phyloP scores from a whole-genome alignment of 352 stramenopile species.

The Achlya hypogyna region DNA sequence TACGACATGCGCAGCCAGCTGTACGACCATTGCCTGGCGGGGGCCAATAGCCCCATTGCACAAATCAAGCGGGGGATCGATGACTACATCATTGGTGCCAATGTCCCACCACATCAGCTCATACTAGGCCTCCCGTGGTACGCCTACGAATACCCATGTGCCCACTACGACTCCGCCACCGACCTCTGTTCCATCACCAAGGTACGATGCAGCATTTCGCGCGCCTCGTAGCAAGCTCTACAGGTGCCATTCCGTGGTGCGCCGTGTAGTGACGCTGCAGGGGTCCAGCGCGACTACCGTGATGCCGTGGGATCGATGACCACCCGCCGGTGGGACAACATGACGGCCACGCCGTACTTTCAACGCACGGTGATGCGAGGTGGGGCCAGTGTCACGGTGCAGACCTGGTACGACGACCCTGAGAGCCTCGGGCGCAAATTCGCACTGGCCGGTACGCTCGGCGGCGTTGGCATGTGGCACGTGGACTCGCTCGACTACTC shows the following conservation, averaged over 20 bases:
- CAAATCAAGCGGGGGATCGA: conserved; percentile 64
- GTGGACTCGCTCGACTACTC: conserved; percentile 63
- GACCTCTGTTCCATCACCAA: conserved; percentile 27
- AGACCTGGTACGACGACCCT: conserved; percentile 73
- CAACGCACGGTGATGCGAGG: conserved; percentile 19
- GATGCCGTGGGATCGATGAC: conserved; percentile 30
- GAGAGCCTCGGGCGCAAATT: conserved; percentile 52
- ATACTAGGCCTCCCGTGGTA: conserved; percentile 89
- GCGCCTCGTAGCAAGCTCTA: conserved; percentile 11
- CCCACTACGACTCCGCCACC: not conserved
- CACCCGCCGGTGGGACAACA: conserved; percentile 38
- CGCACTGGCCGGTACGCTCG: conserved; percentile 40
- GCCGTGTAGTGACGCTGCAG: conserved; percentile 67
- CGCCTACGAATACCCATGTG: conserved; percentile 80
- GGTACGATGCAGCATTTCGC: conserved; percentile 12
- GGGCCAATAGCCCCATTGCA: conserved; percentile 71
- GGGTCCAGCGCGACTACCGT: conserved; percentile 50
- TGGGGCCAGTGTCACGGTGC: conserved; percentile 21
- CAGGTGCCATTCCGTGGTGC: conserved; percentile 55
- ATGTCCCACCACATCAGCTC: conserved; percentile 58
- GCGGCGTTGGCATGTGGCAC: conserved; percentile 77
- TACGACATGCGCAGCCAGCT: conserved; percentile 91
- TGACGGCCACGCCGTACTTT: conserved; percentile 49
- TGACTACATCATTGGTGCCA: conserved; percentile 59
- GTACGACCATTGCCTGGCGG: conserved; percentile 80